Base-by-base conservation (phyloP, 2,329 filamentous ascomycete genomes). In the Leptographium wingfieldii region DNA sequence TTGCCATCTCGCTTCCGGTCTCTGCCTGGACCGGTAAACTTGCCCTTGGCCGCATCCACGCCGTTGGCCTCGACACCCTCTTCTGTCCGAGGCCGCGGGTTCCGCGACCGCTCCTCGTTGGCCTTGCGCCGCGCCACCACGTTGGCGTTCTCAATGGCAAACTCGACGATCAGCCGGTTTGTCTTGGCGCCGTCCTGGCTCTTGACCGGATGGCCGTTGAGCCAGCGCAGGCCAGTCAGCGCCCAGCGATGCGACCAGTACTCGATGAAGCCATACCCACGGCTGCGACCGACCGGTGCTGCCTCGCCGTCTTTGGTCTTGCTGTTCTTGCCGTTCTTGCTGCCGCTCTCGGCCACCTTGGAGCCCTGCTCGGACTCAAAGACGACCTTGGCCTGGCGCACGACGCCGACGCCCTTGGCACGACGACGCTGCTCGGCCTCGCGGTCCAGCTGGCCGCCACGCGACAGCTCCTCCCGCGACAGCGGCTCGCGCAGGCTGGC, bases 211-310 rank as follows among this genome's bases (percentile, higher is more conserved):
- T 82, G 86, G 1, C 92, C 92, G 70, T 99, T 99, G 60, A 99
- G 79, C 85, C 90, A 97, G 55, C 94, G 81, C 63, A 99, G 77
- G 29, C 90, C 94, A 90, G 97, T 97, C 48, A 99, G 79, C 16
- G 94, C 94, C 78, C 87, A 92, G 56, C 94, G 87, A 69, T 99
- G 94, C 35, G 89, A 94, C 65, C 85, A 88, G 73, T 96, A 99
- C 74, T 99, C 94, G 66, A 99, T 88, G 76, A 99, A 99, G 14
- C 95, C 94, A 71, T 99, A 99, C 5, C 94, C 94, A 70, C 92
- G 83, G 70, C 88, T 94, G 69, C 88, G 83, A 52, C 56, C 54
- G 57, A n/a, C 33, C 55, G 9, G 88, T 90, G 57, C 78, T 84
- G 19, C 5, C 31, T 38, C 33, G 52, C 14, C 49, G 70, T 87